Conservation (phyloP, 2,329 filamentous ascomycete species). For the Alternaria longipes region DNA sequence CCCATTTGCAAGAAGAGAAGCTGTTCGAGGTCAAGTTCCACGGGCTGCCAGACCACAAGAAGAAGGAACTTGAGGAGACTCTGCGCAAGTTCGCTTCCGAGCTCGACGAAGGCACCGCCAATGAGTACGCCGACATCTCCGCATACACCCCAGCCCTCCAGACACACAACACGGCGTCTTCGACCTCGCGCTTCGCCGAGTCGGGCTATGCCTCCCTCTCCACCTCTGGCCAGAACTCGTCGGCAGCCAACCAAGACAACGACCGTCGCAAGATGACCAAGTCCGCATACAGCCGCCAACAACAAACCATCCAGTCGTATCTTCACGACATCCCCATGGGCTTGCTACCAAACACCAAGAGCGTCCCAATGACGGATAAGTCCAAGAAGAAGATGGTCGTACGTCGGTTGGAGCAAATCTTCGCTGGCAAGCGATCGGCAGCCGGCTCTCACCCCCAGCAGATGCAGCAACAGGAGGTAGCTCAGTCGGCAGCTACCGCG, state of each 20-base stretch:
- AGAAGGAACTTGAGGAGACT: constrained; percentile 77
- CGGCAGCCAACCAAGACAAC: constrained; percentile 46
- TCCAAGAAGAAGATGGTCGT: constrained; percentile 82
- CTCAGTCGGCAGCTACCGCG: constrained; percentile 61
- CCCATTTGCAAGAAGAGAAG: constrained; percentile 76
- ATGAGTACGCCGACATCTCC: constrained; percentile 31
- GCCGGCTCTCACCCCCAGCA: constrained; percentile 58
- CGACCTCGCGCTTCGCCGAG: constrained; percentile 60
- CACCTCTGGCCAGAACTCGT: constrained; percentile 57
- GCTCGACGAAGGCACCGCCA: constrained; percentile 58
- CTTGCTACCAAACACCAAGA: constrained; percentile 67
- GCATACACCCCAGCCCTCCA: constrained; percentile 59
- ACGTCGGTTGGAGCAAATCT: constrained; percentile 78
- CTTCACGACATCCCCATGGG: constrained; percentile 76
- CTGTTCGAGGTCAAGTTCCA: constrained; percentile 86
- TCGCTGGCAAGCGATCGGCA: constrained; percentile 71
- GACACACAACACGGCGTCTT: constrained; percentile 68
- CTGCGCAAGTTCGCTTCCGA: constrained; percentile 75
- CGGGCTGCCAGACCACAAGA: constrained; percentile 75
- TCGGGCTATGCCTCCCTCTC: constrained; percentile 71
- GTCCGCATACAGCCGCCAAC: constrained; percentile 45
- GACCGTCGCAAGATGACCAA: constrained; percentile 42
- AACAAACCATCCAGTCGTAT: constrained; percentile 71
- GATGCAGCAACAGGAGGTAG: constrained; percentile 66
- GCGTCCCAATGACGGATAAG: constrained; percentile 70